Evolutionary conservation across 139 green algal genomes (phyloP).

Genomic region (Bryopsis sp.): DNA sequence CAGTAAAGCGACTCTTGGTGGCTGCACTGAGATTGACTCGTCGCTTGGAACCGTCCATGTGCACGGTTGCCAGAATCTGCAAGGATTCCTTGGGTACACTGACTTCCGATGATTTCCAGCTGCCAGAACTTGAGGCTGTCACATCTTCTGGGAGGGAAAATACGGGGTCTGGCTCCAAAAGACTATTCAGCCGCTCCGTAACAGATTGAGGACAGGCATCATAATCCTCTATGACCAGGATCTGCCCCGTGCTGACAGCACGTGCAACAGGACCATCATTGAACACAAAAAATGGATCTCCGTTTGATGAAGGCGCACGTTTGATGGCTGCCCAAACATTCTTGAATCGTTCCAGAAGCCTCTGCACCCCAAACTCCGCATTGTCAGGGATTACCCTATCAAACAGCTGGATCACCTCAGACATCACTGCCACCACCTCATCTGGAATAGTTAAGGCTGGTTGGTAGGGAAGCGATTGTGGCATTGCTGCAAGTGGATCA

Average conservation of each 20-base stretch:
- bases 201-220: constrained; percentile 28
- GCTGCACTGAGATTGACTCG: not conserved
- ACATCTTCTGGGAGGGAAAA: constrained; percentile 29
- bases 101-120: not conserved
- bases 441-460: too few species aligned
- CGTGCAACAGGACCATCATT: constrained; percentile 28
- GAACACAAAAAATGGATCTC: constrained; percentile 30
- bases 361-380: not conserved
- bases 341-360: not conserved
- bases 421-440: not conserved
- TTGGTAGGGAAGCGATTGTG: too few species aligned
- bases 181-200: constrained; percentile 35
- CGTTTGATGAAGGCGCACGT: not conserved
- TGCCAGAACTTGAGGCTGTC: not conserved
- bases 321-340: not conserved
- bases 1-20: not conserved
- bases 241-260: constrained; percentile 22
- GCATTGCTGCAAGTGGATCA: too few species aligned
- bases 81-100: not conserved
- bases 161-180: constrained; percentile 28
- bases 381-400: not conserved
- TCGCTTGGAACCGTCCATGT: not conserved
- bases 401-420: not conserved
- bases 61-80: not conserved
- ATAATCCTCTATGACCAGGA: constrained; percentile 34